Base-by-base conservation (phyloP, 192 early-diverging fungal species). In the Entophlyctis helioformis region DNA sequence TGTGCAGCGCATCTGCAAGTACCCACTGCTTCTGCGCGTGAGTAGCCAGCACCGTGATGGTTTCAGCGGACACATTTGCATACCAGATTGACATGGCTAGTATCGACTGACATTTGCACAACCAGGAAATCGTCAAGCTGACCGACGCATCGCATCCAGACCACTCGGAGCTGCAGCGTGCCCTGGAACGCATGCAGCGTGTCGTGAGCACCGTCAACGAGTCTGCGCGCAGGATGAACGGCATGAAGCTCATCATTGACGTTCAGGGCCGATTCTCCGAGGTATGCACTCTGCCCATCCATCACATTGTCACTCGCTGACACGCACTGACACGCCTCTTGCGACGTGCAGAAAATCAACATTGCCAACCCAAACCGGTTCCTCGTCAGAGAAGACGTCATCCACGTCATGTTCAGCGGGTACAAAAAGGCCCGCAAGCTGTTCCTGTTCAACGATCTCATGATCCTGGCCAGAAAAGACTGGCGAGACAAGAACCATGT, bases 1-100 rank as follows among this genome's bases (percentile, higher is more conserved):
- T 6, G 81, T 99, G 3, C 96, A 99, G 66, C 80, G 96, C 45
- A 94, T 99, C 44, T 99, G 96, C 78, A 98, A 96, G 66, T 99
- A 99, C 63, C 92, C 93, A 25, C 62, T 99, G 48, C 75, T 99
- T 16, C 50, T 75, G 13, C 50, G 60, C n/a, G n/a, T n/a, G n/a
- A n/a, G n/a, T n/a, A n/a, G n/a, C n/a, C n/a, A n/a, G n/a, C n/a
- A n/a, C n/a, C n/a, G n/a, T n/a, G n/a, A n/a, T 13, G 50, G 28
- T 29, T 52, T 20, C 9, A 3, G 13, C 10, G n/a, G 15, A 45
- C n/a, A 24, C 25, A n/a, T 43, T 21, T 2, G 16, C 0, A 48
- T 23, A 9, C 18, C 3, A 3, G 2, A 28, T 13, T 15, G 21
- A 50, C 18, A 23, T 25, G 12, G 33, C 10, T 35, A 23, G 2